Percentiles rank a stretch among this genome's conserved stretches.
These are phyloP conservation scores for Fusarium newnesense DNA, from an alignment of 2,329 filamentous ascomycete genomes.

Conservation along the genomic window DNA sequence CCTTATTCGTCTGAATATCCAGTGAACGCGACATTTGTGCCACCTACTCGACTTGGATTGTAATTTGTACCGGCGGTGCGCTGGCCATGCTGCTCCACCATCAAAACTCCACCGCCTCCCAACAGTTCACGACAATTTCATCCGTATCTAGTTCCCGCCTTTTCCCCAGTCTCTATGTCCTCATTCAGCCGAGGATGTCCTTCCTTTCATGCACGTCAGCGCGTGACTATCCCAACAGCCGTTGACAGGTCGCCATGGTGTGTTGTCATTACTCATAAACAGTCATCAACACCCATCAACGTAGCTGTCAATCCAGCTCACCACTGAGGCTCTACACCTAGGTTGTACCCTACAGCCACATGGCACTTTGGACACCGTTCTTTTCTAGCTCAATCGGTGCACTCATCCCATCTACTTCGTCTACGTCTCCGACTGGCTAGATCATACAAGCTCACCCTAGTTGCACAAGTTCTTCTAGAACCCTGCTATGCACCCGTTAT, in stretches of 20 bases:
- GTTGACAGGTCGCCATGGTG: constrained; percentile 27
- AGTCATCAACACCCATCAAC: neutral
- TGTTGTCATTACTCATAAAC: constrained; percentile 9
- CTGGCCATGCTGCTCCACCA: constrained; percentile 40
- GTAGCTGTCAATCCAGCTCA: constrained; percentile 5
- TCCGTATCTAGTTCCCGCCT: constrained; percentile 13
- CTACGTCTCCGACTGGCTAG: constrained; percentile 25
- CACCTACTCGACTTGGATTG: constrained; percentile 14
- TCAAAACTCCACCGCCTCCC: constrained; percentile 33
- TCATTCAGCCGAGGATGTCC: constrained; percentile 32
- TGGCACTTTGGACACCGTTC: neutral
- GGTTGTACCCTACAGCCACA: neutral
- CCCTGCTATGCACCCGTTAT: constrained; percentile 17
- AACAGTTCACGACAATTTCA: constrained; percentile 40
- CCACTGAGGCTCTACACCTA: neutral
- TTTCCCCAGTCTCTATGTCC: constrained; percentile 29
- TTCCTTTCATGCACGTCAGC: constrained; percentile 43
- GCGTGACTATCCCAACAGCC: constrained; percentile 15
- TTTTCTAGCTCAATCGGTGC: constrained; percentile 1
- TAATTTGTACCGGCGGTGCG: constrained; percentile 37
- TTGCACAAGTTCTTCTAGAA: constrained; percentile 34
- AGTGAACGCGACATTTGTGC: constrained; percentile 26
- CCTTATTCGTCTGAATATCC: constrained; percentile 10
- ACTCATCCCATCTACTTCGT: constrained; percentile 1
- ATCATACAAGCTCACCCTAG: constrained; percentile 8